These are phyloP conservation scores for Penicillium rolfsii DNA, from an alignment of 2,329 filamentous ascomycete species.

Conservation along the genomic window DNA sequence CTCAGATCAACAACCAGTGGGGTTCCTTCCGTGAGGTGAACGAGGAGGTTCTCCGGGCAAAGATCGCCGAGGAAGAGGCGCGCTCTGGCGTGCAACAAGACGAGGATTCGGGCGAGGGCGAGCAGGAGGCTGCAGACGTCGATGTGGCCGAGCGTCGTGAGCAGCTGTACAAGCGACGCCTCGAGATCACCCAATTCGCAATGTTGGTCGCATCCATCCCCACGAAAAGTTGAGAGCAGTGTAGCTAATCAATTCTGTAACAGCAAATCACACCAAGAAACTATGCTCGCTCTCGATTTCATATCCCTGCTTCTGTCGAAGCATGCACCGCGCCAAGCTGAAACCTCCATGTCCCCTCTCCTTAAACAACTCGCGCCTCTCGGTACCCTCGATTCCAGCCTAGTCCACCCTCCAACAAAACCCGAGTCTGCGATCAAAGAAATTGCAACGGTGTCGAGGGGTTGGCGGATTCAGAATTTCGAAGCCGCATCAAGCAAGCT, in stretches of 20 bases:
- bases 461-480: slow-evolving; percentile 79
- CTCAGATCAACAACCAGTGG: slow-evolving; percentile 75
- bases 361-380: slow-evolving; percentile 73
- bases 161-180: slow-evolving; percentile 48
- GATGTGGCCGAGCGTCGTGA: slow-evolving; percentile 46
- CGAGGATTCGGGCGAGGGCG: slow-evolving; percentile 37
- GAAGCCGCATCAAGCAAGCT: slow-evolving; percentile 74
- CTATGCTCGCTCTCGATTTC: slow-evolving; percentile 74
- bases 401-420: slow-evolving; percentile 63
- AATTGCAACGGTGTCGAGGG: slow-evolving; percentile 58
- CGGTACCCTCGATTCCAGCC: slow-evolving; percentile 72
- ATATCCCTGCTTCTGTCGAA: slow-evolving; percentile 83
- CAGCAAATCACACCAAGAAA: slow-evolving; percentile 51
- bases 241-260: slow-evolving; percentile 12
- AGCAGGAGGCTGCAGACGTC: slow-evolving; percentile 34
- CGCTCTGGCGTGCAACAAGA: slow-evolving; percentile 52
- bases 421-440: slow-evolving; percentile 60
- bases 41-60: slow-evolving; percentile 70
- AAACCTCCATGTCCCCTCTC: slow-evolving; percentile 68
- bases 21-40: slow-evolving; percentile 81
- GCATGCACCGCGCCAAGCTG: slow-evolving; percentile 70
- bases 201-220: slow-evolving; percentile 35
- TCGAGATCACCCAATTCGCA: slow-evolving; percentile 51
- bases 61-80: slow-evolving; percentile 61
- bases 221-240: background rate